These are phyloP conservation scores for Tetracentron sinense DNA, from an alignment of 164 flowering plant species.

Conservation along the genomic window DNA sequence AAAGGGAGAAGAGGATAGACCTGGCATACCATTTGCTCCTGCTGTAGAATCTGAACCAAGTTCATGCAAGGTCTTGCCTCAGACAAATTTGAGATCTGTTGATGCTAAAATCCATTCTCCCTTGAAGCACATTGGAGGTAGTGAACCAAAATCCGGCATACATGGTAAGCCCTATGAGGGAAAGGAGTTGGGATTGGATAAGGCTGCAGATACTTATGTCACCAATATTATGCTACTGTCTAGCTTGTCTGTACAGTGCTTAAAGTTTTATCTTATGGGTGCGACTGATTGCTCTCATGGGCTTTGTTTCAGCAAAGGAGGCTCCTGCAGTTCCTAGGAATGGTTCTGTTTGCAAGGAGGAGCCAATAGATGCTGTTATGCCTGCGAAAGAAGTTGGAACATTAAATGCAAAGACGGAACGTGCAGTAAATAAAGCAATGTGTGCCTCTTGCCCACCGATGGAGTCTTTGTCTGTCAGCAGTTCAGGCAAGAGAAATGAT, in stretches of 20 bases:
- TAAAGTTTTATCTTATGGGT: background rate
- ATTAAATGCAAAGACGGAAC: background rate
- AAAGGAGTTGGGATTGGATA: background rate
- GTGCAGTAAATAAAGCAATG: background rate
- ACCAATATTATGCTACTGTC: background rate
- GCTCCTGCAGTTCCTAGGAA: background rate
- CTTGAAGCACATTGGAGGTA: background rate
- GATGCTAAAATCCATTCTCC: background rate
- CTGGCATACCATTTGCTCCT: background rate
- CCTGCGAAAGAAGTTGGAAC: background rate
- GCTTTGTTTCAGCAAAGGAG: slow-evolving; percentile 3
- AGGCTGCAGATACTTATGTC: background rate
- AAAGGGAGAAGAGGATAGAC: background rate
- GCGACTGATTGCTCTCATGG: background rate
- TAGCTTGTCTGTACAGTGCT: background rate
- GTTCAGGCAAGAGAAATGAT: background rate
- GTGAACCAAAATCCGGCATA: background rate
- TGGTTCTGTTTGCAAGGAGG: background rate
- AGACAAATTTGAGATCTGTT: too few relatives aligned
- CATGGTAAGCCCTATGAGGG: background rate
- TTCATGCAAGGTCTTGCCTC: background rate
- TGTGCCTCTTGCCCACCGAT: background rate
- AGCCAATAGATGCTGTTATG: background rate
- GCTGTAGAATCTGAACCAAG: background rate
- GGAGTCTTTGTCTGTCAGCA: background rate